Base-by-base conservation (phyloP, 1,284 basidiomycete genomes). In the Apiotrichum gracile region DNA sequence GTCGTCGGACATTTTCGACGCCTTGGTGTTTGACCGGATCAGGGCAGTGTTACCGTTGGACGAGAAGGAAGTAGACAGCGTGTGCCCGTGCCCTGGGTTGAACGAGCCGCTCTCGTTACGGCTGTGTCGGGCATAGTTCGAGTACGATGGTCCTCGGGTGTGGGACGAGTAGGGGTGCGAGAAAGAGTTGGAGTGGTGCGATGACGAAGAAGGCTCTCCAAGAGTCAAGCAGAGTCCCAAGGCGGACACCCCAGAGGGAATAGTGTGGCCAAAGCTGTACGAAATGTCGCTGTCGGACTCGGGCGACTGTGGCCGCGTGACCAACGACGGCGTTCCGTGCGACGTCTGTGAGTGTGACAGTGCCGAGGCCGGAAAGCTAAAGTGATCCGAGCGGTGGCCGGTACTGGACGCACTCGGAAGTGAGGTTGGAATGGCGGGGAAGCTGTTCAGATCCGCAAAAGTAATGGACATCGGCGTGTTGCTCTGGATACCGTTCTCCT, bases 321-420 rank as follows among this genome's bases (percentile, higher is more conserved):
- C 24, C 34, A 8, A 8, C 3, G 21, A 5, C 5, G 34, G n/a
- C 13, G 31, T 38, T 14, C 26, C 27, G 31, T 31, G 16, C 34
- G 51, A 53, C 12, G 45, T 33, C 22, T 24, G 19, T 13, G 35
- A 48, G 37, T 48, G 43, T 24, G 45, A 47, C 5, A 27, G 19
- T 12, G 48, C 53, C 9, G 49, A 51, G 13, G 49, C 35, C 5
- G 53, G 53, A 24, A 51, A 39, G 48, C 47, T 50, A 17, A 51
- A 25, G 37, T 50, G 42, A 9, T 49, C 27, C 3, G 38, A 40
- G 12, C 37, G 29, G 16, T 21, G 19, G 29, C 21, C 24, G 41
- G 25, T 17, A 21, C 1, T 5, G 19, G 19, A 10, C 37, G 19
- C 2, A 4, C 12, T 3, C 8, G 37, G 17, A 4, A 7, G 8